Evolutionary conservation across 768 basidiomycete species (phyloP).

Genomic region (Asterophora parasitica): DNA sequence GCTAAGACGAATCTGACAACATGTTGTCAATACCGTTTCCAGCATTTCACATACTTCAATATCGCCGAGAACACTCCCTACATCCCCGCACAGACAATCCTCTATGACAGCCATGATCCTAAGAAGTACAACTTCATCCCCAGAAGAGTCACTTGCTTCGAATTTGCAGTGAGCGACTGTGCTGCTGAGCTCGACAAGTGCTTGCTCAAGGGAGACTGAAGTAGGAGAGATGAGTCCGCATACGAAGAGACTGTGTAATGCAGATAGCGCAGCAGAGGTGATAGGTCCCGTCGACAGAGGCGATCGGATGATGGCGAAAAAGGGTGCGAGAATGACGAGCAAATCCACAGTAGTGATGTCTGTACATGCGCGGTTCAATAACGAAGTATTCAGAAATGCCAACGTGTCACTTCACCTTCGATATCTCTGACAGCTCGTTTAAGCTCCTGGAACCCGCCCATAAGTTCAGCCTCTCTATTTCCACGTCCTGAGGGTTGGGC

Average conservation of each 20-base stretch:
- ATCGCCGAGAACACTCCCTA: conserved; percentile 77
- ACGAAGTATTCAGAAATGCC: conserved; percentile 3
- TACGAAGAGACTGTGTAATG: conserved; percentile 84
- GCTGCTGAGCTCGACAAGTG: conserved; percentile 79
- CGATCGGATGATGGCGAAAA: conserved; percentile 90
- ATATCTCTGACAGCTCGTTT: conserved; percentile 68
- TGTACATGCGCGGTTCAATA: conserved; percentile 22
- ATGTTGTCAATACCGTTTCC: conserved; percentile 94
- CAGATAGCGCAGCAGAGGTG: conserved; percentile 87
- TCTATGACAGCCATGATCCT: conserved; percentile 89
- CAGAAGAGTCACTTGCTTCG: conserved; percentile 95
- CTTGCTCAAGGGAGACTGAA: conserved; percentile 54
- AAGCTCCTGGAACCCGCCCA: conserved; percentile 86
- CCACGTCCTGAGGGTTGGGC: conserved; percentile 42
- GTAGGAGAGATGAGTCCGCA: conserved; percentile 63
- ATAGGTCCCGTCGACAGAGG: conserved; percentile 95
- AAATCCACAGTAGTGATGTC: conserved; percentile 59
- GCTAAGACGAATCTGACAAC: conserved; percentile 94
- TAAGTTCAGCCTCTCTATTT: conserved; percentile 76
- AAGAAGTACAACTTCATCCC: conserved; percentile 92
- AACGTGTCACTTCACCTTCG: conserved; percentile 43
- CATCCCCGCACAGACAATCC: conserved; percentile 67
- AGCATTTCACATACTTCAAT: conserved; percentile 97
- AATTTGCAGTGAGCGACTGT: conserved; percentile 96
- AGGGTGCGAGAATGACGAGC: conserved; percentile 69